Evolutionary conservation across 331 rosid genomes (phyloP).

Genomic region (Pyrus hybrid): DNA sequence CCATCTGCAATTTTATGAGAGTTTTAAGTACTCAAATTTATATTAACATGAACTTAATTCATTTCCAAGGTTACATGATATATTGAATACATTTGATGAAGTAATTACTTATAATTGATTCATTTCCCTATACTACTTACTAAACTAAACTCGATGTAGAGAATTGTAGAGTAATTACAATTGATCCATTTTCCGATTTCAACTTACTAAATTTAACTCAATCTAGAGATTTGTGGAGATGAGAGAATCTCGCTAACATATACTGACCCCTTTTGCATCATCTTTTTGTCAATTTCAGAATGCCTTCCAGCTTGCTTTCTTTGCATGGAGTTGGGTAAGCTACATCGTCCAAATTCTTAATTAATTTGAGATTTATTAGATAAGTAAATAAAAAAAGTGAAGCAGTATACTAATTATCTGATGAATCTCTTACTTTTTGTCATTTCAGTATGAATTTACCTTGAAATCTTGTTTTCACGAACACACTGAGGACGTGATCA

Average conservation of each 20-base stretch:
- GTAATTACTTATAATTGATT: no score
- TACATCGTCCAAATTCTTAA: neutral
- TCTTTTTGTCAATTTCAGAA: slow-evolving; percentile 35
- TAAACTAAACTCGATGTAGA: no score
- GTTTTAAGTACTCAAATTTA: neutral
- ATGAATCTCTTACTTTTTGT: no score
- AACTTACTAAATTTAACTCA: no score
- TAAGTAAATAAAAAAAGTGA: neutral
- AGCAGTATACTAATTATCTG: neutral
- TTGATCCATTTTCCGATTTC: no score
- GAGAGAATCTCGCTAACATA: no score
- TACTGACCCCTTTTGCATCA: neutral
- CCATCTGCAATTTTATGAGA: no score
- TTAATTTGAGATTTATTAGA: neutral
- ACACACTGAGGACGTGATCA: slow-evolving; percentile 42
- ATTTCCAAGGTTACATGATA: no score
- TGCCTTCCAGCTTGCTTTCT: slow-evolving; percentile 88
- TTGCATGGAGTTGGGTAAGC: slow-evolving; percentile 77
- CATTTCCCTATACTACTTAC: no score
- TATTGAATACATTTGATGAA: no score
- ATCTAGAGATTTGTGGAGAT: no score
- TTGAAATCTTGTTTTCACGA: slow-evolving; percentile 61
- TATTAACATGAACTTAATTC: neutral
- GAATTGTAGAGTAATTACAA: no score
- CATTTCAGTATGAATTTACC: slow-evolving; percentile 55